Evolutionary conservation across 208 protist species (phyloP), one percentile per base, ranked within the genome.

Genomic region (Leishmania amazonensis): DNA sequence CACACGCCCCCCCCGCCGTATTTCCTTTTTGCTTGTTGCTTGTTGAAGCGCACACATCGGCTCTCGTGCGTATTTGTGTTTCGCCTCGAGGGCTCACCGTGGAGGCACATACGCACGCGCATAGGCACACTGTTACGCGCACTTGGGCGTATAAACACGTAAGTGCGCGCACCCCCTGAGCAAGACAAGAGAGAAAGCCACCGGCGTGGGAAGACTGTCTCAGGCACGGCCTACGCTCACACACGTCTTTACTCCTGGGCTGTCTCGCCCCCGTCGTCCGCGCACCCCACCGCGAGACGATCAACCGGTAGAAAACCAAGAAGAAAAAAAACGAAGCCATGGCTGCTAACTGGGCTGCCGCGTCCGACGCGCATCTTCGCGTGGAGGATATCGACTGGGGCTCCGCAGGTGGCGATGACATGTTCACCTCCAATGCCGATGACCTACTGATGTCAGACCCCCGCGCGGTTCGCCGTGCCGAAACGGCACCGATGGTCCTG

Each of bases 401-500:
- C 58, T 81, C 86, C 53, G 75, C 78, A 15, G 86, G 86, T 54
- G 82, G 74, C 72, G 80, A 86, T 9, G 81, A 87, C 49, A 86
- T 94, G 15, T 93, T 94, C 79, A 79, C 64, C 72, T 77, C 80
- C 15, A 35, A 13, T 19, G 83, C 64, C 31, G 77, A 88, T n/a
- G 78, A 80, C 13, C 68, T 93, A 60, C 80, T 90, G 40, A 80
- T 89, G 11, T 82, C 89, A 58, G 87, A 96, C 68, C 91, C 91
- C 31, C 87, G 90, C 72, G 91, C 92, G 28, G 85, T 96, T 45
- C 85, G 87, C 51, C 91, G 93, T 45, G 91, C 93, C 3, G 91
- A 94, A 83, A 96, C 93, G 68, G 93, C 93, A 21, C 93, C 93
- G 70, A 93, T 92, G 83, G 86, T 96, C 73, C 83, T 96, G 74